Base-by-base conservation (phyloP, 176 grass and related monocot species). In the Aechmea fasciata region DNA sequence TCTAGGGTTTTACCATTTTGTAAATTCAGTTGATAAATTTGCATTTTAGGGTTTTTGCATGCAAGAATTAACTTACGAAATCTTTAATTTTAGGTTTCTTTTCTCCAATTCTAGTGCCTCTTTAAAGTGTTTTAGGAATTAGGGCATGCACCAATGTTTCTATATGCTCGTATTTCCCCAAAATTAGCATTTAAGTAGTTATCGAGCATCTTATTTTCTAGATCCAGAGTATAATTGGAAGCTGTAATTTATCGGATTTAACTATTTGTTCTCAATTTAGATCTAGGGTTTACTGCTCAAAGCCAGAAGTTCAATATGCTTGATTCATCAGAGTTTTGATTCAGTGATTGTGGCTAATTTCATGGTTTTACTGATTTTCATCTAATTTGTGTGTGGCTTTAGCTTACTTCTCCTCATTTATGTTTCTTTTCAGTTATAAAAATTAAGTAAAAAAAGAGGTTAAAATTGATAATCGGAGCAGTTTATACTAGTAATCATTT, bases 31-130 rank as follows among this genome's bases (percentile, higher is more conserved):
- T 47, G 41, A 67, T 67, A 26, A 48, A 67, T 10, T 67, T 48
- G 13, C 41, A 14, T 49, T 67, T 67, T 67, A 48, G 28, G 65
- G 65, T 11, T 48, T 67, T 33, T 67, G 65, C 65, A 67, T 48
- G 65, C 26, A 47, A 67, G 65, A 67, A 20, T 67, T 48, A 13
- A 17, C n/a, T 49, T 48, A 14, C 14, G 9, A 67, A 67, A 15
- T 19, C 65, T 22, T 61, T 61, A n/a, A 61, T 61, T 61, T 61
- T 59, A 59, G 14, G 11, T 61, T 22, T 8, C 10, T 9, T 61
- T 18, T 61, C 55, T 61, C 2, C 7, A 9, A n/a, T 61, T 61
- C n/a, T 61, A 20, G 17, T 49, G 14, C 8, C 9, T 67, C 15
- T 67, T n/a, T 17, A 14, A 17, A 17, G 18, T 63, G 18, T 11